phyloP scores from a whole-genome alignment of 768 basidiomycete genomes.

The Phaffia australis region DNA sequence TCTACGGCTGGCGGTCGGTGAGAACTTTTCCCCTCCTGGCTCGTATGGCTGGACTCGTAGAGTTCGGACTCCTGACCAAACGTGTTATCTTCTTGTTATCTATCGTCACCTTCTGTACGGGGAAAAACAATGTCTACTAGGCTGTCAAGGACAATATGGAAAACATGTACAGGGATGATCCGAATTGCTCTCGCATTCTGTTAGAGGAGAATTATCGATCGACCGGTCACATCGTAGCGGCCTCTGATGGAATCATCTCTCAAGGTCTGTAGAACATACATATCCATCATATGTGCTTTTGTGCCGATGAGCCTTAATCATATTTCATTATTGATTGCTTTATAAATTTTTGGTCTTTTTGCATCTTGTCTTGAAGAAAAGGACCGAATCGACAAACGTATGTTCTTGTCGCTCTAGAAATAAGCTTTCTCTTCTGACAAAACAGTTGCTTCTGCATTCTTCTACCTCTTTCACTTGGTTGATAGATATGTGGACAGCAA shows the following conservation, averaged over 20 bases:
- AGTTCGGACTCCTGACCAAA: too few species aligned
- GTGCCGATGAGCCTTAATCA: neutral
- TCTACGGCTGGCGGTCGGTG: slow-evolving; percentile 76
- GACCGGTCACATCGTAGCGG: slow-evolving; percentile 59
- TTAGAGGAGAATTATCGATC: slow-evolving; percentile 82
- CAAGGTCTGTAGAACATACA: slow-evolving; percentile 48
- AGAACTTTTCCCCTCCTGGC: neutral
- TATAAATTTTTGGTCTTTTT: neutral
- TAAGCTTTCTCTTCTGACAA: slow-evolving; percentile 49
- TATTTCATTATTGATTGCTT: neutral
- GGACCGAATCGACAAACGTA: slow-evolving; percentile 59
- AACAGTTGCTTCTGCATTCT: slow-evolving; percentile 33
- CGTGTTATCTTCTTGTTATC: too few species aligned
- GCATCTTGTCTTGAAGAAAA: slow-evolving; percentile 46
- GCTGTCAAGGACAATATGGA: slow-evolving; percentile 57
- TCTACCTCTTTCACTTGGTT: neutral
- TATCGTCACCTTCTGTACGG: too few species aligned
- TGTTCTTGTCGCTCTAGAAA: slow-evolving; percentile 60
- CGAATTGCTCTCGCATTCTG: slow-evolving; percentile 54
- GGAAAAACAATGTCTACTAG: neutral
- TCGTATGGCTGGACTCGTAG: neutral
- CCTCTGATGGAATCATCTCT: slow-evolving; percentile 65
- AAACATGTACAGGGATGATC: slow-evolving; percentile 63
- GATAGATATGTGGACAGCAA: neutral
- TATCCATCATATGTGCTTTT: neutral